Conservation (phyloP, 2,329 filamentous ascomycete genomes). For the Zasmidium angulare region DNA sequence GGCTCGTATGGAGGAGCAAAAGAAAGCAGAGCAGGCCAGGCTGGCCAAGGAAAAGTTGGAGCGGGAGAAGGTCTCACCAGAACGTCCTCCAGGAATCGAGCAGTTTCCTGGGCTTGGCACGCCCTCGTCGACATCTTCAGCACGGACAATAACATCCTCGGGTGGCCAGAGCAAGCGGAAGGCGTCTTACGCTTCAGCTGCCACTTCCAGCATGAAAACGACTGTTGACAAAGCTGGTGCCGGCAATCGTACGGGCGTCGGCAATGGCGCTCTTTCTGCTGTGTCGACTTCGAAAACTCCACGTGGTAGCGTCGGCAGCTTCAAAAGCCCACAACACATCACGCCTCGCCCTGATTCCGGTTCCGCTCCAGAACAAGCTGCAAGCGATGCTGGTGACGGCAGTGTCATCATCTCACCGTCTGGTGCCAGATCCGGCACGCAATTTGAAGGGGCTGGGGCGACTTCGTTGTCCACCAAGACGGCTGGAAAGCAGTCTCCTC, state of each 20-base stretch:
- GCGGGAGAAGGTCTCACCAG: neutral
- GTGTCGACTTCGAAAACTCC: neutral
- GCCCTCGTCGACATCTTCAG: neutral
- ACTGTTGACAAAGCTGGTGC: neutral
- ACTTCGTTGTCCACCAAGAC: neutral
- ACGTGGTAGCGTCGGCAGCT: neutral
- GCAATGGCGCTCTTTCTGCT: neutral
- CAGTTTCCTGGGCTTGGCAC: constrained; percentile 24
- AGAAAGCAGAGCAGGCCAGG: neutral
- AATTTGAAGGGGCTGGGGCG: neutral
- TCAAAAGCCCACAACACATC: neutral
- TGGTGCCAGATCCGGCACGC: neutral
- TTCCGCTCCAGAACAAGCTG: neutral
- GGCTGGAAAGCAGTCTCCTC: constrained; percentile 14
- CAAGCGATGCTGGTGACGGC: neutral
- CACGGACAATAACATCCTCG: neutral
- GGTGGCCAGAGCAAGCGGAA: neutral
- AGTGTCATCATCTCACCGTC: constrained; percentile 4
- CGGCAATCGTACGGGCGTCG: neutral
- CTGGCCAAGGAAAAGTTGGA: neutral
- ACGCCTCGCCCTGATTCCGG: neutral
- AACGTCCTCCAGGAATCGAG: constrained; percentile 9
- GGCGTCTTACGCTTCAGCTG: constrained; percentile 22
- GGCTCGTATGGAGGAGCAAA: neutral
- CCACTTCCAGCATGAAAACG: constrained; percentile 6